These are phyloP conservation scores for Esteya vermicola DNA, from an alignment of 2,329 filamentous ascomycete species.

Conservation along the genomic window DNA sequence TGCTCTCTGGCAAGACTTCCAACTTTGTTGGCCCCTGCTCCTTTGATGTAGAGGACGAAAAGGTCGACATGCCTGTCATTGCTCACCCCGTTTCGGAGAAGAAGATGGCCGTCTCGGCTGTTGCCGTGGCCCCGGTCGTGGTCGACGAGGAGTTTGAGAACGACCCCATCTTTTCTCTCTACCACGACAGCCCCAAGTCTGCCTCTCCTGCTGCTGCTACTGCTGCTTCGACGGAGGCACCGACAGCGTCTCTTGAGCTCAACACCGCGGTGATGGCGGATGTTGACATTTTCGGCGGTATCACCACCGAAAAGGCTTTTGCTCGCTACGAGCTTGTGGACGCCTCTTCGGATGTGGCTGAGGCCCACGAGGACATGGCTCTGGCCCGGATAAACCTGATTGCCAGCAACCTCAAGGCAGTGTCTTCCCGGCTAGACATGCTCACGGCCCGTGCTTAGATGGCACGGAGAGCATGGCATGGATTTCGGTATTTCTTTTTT, in stretches of 20 bases:
- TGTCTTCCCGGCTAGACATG: conserved; percentile 22
- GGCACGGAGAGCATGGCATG: background rate
- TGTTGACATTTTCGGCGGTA: conserved; percentile 33
- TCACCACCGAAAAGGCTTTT: conserved; percentile 50
- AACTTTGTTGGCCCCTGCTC: conserved; percentile 33
- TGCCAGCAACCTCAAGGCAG: conserved; percentile 22
- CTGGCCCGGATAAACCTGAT: conserved; percentile 37
- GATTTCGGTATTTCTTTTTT: background rate
- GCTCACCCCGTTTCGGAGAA: conserved; percentile 28
- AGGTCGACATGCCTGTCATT: conserved; percentile 40
- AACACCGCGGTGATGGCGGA: conserved; percentile 26
- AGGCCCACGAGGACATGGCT: conserved; percentile 26
- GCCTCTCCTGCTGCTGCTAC: conserved; percentile 14
- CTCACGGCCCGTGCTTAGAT: conserved; percentile 16
- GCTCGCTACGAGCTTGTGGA: conserved; percentile 52
- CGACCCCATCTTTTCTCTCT: conserved; percentile 48
- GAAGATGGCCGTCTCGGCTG: conserved; percentile 15
- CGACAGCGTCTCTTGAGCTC: conserved; percentile 17
- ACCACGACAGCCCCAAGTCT: conserved; percentile 26
- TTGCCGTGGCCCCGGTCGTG: conserved; percentile 20
- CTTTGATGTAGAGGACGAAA: conserved; percentile 30
- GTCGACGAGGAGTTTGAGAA: conserved; percentile 46
- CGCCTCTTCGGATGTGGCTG: conserved; percentile 33
- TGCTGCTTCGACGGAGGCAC: conserved; percentile 12
- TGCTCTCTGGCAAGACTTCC: conserved; percentile 58